Conservation (phyloP, 441 rosid genomes). For the Melastoma candidum region DNA sequence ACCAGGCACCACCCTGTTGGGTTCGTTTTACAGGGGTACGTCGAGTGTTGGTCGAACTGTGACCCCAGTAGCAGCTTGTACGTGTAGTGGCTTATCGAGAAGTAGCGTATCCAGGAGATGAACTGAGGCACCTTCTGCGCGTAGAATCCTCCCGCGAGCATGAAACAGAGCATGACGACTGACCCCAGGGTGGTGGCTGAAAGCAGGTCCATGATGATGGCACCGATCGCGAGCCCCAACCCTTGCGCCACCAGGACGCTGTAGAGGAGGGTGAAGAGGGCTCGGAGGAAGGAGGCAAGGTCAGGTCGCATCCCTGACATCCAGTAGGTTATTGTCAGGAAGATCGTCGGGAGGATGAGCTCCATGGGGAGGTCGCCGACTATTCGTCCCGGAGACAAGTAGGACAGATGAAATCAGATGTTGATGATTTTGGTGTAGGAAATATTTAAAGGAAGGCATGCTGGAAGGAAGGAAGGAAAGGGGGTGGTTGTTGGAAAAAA, state of each 20-base stretch:
- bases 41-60: constrained; percentile 8
- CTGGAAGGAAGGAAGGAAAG: too few relatives aligned
- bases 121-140: constrained; percentile 27
- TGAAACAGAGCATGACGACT: constrained; percentile 19
- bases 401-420: constrained; percentile 13
- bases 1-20: constrained; percentile 10
- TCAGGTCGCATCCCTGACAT: constrained; percentile 21
- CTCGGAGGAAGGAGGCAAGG: constrained; percentile 11
- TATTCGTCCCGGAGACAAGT: constrained; percentile 22
- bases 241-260: constrained; percentile 21
- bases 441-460: too few relatives aligned
- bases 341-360: constrained; percentile 21
- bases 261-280: constrained; percentile 22
- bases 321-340: constrained; percentile 17
- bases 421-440: too few relatives aligned
- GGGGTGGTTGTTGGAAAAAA: too few relatives aligned
- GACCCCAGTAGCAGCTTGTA: constrained; percentile 24
- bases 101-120: constrained; percentile 25
- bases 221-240: constrained; percentile 25
- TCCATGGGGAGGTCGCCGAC: constrained; percentile 24
- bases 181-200: constrained; percentile 24
- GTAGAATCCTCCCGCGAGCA: constrained; percentile 27
- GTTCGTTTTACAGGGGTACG: constrained; percentile 7
- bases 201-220: constrained; percentile 24
- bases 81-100: constrained; percentile 24